phyloP scores from a whole-genome alignment of 805 yeast genomes.

The Ogataea minuta region DNA sequence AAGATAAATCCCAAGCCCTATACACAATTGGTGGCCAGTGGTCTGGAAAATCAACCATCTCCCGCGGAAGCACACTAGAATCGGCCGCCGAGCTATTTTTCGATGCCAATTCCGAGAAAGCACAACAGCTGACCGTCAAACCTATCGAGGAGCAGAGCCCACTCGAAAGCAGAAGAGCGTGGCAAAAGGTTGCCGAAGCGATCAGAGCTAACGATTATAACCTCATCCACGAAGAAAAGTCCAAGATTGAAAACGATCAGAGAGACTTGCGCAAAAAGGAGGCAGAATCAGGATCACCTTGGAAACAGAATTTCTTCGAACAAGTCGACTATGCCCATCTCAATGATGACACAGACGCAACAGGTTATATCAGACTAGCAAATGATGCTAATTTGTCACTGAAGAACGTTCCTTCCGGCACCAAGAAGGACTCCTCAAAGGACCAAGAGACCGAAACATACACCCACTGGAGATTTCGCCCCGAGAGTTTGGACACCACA shows the following conservation, averaged over 20 bases:
- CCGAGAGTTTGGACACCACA: conserved; percentile 48
- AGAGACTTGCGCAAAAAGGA: conserved; percentile 79
- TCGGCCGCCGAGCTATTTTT: conserved; percentile 55
- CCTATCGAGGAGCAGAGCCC: conserved; percentile 78
- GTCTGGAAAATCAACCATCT: conserved; percentile 73
- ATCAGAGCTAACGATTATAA: conserved; percentile 73
- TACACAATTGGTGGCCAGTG: conserved; percentile 89
- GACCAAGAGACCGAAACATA: conserved; percentile 51
- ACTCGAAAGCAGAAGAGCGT: conserved; percentile 84
- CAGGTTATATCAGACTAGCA: conserved; percentile 39
- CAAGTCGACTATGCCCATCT: conserved; percentile 38
- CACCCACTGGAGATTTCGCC: conserved; percentile 69
- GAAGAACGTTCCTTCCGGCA: conserved; percentile 68
- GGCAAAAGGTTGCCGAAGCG: conserved; percentile 88
- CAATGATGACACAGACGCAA: conserved; percentile 35
- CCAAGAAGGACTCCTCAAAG: conserved; percentile 34
- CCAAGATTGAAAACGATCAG: conserved; percentile 78
- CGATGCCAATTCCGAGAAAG: conserved; percentile 51
- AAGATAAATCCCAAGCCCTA: conserved; percentile 59
- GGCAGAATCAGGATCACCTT: conserved; percentile 54
- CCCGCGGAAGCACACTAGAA: conserved; percentile 50
- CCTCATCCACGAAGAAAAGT: conserved; percentile 69
- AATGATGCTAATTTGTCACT: conserved; percentile 54
- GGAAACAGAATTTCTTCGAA: conserved; percentile 86
- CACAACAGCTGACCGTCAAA: conserved; percentile 66